A percentile compares a stretch with the other conserved stretches of the same genome.
Conservation (phyloP, 2,329 filamentous ascomycete species). For the Ustulina deusta region DNA sequence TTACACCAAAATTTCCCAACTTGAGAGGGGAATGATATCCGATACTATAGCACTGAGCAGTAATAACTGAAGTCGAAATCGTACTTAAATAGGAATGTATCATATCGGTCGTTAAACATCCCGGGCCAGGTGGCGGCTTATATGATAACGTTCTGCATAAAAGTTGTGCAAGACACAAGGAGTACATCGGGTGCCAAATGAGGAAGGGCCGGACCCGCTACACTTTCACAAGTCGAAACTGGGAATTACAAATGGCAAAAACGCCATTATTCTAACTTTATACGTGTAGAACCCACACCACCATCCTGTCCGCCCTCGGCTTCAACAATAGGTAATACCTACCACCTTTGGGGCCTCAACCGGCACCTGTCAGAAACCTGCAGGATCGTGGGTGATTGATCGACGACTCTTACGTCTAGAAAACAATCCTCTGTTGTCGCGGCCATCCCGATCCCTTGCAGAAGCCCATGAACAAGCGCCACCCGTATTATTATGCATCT, state of each 20-base stretch:
- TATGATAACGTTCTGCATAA: slow-evolving; percentile 2
- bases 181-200: slow-evolving; percentile 21
- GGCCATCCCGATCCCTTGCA: slow-evolving; percentile 24
- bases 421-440: background rate
- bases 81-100: too few species aligned
- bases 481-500: background rate
- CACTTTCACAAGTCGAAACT: slow-evolving; percentile 17
- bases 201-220: slow-evolving; percentile 27
- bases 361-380: background rate
- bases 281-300: background rate
- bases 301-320: background rate
- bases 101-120: too few species aligned
- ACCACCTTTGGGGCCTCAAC: background rate
- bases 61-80: background rate
- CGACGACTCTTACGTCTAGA: background rate
- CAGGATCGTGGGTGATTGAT: background rate
- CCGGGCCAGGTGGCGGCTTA: too few species aligned
- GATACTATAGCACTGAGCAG: background rate
- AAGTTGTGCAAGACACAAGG: slow-evolving; percentile 10
- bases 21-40: background rate
- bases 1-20: background rate
- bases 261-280: background rate
- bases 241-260: slow-evolving; percentile 33
- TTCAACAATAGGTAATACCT: background rate
- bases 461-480: background rate